phyloP scores from a whole-genome alignment of 2,329 filamentous ascomycete species.

The Colletotrichum ledebouriae region DNA sequence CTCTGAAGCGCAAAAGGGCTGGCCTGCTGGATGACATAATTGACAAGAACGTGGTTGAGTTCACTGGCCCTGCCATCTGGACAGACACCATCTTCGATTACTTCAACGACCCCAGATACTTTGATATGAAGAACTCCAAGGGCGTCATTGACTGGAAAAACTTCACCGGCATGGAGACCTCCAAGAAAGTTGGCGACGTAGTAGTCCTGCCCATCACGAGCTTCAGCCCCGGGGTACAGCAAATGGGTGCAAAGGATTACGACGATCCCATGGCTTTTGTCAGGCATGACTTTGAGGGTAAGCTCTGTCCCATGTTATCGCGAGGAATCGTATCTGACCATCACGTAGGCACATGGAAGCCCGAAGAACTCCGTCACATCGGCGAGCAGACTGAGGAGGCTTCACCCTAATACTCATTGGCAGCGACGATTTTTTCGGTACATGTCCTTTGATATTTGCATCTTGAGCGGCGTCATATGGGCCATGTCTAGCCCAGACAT shows the following conservation, averaged over 20 bases:
- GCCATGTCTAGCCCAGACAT: conserved; percentile 14
- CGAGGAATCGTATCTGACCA: neutral
- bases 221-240: conserved; percentile 93
- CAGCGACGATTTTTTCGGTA: conserved; percentile 25
- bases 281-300: conserved; percentile 96
- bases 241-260: conserved; percentile 90
- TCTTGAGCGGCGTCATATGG: conserved; percentile 28
- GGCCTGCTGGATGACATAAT: conserved; percentile 70
- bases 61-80: conserved; percentile 95
- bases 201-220: conserved; percentile 95
- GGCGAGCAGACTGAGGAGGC: conserved; percentile 59
- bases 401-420: conserved; percentile 34
- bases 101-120: conserved; percentile 92
- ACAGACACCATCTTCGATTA: conserved; percentile 93
- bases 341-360: conserved; percentile 78
- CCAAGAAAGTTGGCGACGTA: conserved; percentile 93
- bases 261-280: conserved; percentile 98
- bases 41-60: conserved; percentile 87
- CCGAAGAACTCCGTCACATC: conserved; percentile 78
- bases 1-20: conserved; percentile 77
- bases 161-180: conserved; percentile 87
- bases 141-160: conserved; percentile 86
- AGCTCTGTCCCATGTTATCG: conserved; percentile 46
- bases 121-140: conserved; percentile 79
- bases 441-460: conserved; percentile 36